Evolutionary conservation across 768 basidiomycete species (phyloP), one percentile per base, ranked within the genome.

Genomic region (Kwoniella dejecticola): DNA sequence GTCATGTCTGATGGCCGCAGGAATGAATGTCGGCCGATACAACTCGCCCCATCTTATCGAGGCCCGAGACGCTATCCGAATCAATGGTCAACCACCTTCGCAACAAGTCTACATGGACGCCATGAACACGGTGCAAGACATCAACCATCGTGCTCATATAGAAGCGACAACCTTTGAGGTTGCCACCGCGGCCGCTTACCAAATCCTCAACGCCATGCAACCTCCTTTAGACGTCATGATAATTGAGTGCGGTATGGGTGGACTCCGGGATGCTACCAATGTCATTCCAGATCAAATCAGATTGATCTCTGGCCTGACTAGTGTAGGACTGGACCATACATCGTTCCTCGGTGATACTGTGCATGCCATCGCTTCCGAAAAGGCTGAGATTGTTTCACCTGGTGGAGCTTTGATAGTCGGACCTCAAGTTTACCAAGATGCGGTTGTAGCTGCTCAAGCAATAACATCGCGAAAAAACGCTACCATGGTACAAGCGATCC

Each of bases 211-310:
- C 72, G 79, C 79, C 7, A 83, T 58, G 0, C 24, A 62, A 0
- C 68, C 73, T 5, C 49, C 66, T 19, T 52, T 94, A 5, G 94
- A 97, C 67, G 71, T 97, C 38, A 88, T 87, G 21, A 85, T 98
- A 10, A 79, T 96, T 44, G 95, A 99, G 80, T 94, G 92, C 10
- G 95, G 96, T 0, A 88, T 99, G 88, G 96, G 96, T 0, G 96
- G 96, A 4, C 83, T 85, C 2, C 79, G 88, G 50, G 96, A 98
- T 76, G 95, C 96, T 19, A 99, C 96, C 2, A 99, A 99, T 75
- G 83, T 89, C 55, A 85, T 98, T 19, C 84, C 89, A 1, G 84
- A 88, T 45, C 81, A 83, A 0, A 81, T 81, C 52, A 84, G 94
- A 41, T 78, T 91, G 30, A 85, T 87, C 1, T 90, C 89, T n/a